Evolutionary conservation across 495 filamentous ascomycete genomes (phyloP), one percentile per base, ranked within the genome.

Genomic region (Penicillium chermesinum): DNA sequence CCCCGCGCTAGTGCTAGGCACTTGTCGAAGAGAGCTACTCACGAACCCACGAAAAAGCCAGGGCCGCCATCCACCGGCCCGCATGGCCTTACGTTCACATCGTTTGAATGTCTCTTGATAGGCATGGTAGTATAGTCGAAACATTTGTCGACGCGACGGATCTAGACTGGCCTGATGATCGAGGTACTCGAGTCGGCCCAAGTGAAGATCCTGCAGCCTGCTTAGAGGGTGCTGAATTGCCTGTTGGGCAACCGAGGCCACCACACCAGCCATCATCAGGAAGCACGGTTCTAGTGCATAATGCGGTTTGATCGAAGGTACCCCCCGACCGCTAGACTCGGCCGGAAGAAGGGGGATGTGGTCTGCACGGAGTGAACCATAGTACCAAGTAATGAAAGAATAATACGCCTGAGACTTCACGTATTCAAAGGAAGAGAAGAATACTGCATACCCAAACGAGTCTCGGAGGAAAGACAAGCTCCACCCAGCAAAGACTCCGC

Each of bases 321-420:
- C 59, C n/a, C 63, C 62, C 33, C 65, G 59, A 38, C 64, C 57
- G 48, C 64, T 62, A 17, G 58, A 51, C 13, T 54, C 45, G 2
- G 58, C 42, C 1, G 44, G 45, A 2, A 61, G 48, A 17, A 65
- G 49, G 17, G 42, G 41, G 15, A 80, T 54, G 27, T 69, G 59
- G 19, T 63, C 44, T 9, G 52, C 22, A 21, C 53, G 57, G 18
- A 80, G 52, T 25, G 75, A 74, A 8, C 87, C 84, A 56, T 95
- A 96, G 54, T 85, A 89, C 68, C 79, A 80, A 16, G 80, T 82
- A 25, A 94, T 72, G 58, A 89, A 96, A 13, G 69, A 74, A 64
- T 93, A 93, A 67, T 90, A 95, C 8, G 74, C 74, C 62, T 95
- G 90, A 7, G 85, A 83, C 62, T 96, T 95, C 54, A 94, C 69